These are phyloP conservation scores for Didymella keratinophila DNA, from an alignment of 2,329 filamentous ascomycete genomes.

Conservation along the genomic window DNA sequence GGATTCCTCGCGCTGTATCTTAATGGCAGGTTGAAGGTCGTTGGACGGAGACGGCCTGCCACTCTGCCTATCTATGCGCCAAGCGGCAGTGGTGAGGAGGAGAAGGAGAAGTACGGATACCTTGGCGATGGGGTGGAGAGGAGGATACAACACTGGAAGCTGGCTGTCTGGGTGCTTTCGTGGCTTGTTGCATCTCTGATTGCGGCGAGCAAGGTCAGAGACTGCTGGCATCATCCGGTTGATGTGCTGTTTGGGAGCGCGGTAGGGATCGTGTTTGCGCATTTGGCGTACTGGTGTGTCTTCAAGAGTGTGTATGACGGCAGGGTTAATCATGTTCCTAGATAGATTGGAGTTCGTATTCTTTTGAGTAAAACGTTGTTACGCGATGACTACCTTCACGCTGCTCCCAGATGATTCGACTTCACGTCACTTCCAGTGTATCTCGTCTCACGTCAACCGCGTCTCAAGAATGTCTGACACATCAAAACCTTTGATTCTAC, in stretches of 20 bases:
- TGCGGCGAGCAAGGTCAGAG: slow-evolving; percentile 69
- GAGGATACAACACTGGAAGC: slow-evolving; percentile 66
- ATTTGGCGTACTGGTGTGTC: slow-evolving; percentile 68
- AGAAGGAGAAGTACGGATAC: background rate
- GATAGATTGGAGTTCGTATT: background rate
- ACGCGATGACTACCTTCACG: background rate
- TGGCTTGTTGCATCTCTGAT: slow-evolving; percentile 70
- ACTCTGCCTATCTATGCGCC: background rate
- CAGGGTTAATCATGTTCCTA: slow-evolving; percentile 29
- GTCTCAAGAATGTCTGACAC: no score
- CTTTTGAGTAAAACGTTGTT: background rate
- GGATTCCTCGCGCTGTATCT: slow-evolving; percentile 41
- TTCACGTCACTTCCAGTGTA: no score
- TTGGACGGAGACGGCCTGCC: background rate
- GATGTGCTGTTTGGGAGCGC: slow-evolving; percentile 69
- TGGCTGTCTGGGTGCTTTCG: slow-evolving; percentile 67
- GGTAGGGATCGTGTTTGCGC: slow-evolving; percentile 69
- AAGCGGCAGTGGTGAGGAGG: no score
- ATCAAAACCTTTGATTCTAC: no score
- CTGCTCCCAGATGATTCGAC: no score
- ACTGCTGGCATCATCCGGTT: slow-evolving; percentile 75
- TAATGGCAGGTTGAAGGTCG: slow-evolving; percentile 38
- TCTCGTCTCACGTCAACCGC: no score
- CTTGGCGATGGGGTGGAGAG: background rate
- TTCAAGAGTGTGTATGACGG: slow-evolving; percentile 52